Evolutionary conservation across 2,329 filamentous ascomycete species (phyloP), one percentile per base, ranked within the genome.

Genomic region (Phialemoniopsis sp.): DNA sequence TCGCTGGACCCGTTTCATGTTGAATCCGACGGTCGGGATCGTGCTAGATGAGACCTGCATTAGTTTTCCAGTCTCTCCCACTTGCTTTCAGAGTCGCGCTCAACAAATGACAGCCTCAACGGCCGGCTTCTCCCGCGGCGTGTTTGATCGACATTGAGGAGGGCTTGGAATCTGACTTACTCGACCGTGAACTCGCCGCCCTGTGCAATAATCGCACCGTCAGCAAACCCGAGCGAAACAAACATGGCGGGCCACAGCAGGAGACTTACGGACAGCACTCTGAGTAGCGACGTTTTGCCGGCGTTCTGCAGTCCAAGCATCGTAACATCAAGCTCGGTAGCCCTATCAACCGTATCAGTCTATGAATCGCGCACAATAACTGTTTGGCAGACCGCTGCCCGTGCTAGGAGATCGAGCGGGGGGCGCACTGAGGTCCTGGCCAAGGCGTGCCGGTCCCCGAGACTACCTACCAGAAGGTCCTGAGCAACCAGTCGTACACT

Each of bases 281-380:
- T 80, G 63, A 98, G 73, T 58, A 98, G 67, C 46, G 91, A 97
- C 30, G 93, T 97, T 72, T 98, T 98, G 58, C 93, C 93, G 43
- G 93, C 93, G 70, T 97, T 97, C 63, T 98, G 93, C 59, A 98
- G 72, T 17, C 93, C 93, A 62, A 98, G 91, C 85, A 98, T 95
- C 53, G 93, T 97, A 61, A 98, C 91, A 68, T 98, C 93, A 90
- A 98, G 96, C 73, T 98, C 93, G 51, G 90, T 95, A 52, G 91
- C 89, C 93, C 91, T 96, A 50, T 46, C n/a, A 28, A 46, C 40
- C 46, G 48, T 49, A 43, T 50, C 43, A 51, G 48, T 42, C 38
- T 29, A 35, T 6, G 21, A 26, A 26, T 26, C 21, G 21, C 21
- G 10, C 21, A 26, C 21, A 26, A 10, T 26, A n/a, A n/a, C n/a